Base-by-base conservation (phyloP, 129 eudicot species). In the Centrapalus pauciflorus region DNA sequence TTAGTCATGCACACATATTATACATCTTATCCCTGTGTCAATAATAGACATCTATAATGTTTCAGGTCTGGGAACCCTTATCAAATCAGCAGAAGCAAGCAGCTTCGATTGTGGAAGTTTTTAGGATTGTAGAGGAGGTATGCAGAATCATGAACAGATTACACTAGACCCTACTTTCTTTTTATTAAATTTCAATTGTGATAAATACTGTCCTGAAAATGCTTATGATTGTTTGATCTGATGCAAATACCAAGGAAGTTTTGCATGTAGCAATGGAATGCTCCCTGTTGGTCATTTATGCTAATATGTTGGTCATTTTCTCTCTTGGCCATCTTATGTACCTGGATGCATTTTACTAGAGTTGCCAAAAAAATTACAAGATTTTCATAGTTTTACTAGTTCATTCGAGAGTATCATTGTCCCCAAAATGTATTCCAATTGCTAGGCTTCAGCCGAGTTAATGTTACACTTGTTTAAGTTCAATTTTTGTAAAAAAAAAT, bases 61-160 rank as follows among this genome's bases (percentile, higher is more conserved):
- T 12, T 46, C 82, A 92, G 98, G 83, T 88, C 11, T 92, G 98
- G 98, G 96, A 88, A 68, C 96, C 98, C 51, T 56, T 92, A 80
- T 92, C 98, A 13, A 43, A 67, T 79, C 98, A 87, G 79, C 84
- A 92, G 74, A 92, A 85, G 66, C 96, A 87, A 56, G 90, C 98
- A 38, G 78, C 90, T 59, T 92, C 98, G 40, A 89, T 84, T 55
- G 95, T 92, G 49, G 98, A 92, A 82, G 98, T 92, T 66, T 85
- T 92, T 76, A 81, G 98, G 80, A 92, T 88, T 41, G 76, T 92
- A 64, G 96, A 92, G 77, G 96, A 88, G 91, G 96, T 88, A 81
- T 69, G 66, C 29, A 38, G 19, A 25, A 21, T 68, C 64, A 46
- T 50, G 54, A 41, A 52, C 61, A 55, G 23, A 16, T 30, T 70